Conservation (phyloP, 257 asterid genomes). For the Paraleonurus japonicus region DNA sequence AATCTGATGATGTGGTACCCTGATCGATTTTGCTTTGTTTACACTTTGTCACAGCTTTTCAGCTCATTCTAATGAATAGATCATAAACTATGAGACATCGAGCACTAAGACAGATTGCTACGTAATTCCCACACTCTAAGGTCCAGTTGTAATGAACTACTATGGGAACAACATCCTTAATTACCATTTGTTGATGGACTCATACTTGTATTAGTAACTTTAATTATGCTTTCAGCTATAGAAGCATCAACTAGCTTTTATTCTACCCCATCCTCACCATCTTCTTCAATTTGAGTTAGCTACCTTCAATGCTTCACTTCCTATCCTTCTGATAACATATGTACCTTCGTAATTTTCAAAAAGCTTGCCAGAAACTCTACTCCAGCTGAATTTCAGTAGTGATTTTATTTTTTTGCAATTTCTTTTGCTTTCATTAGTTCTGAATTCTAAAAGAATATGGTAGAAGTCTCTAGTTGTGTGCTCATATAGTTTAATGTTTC, state of each 20-base stretch:
- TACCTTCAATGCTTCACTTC: not conserved
- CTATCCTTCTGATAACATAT: not conserved
- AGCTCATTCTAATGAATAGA: not conserved
- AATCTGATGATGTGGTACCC: not conserved
- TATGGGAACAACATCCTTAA: constrained; percentile 9
- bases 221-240: not conserved
- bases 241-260: constrained; percentile 15
- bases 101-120: not conserved
- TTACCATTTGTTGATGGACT: not conserved
- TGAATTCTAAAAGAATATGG: not conserved
- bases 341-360: not conserved
- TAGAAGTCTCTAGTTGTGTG: constrained; percentile 12
- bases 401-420: constrained; percentile 8
- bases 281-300: not conserved
- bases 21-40: not conserved
- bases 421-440: constrained; percentile 14
- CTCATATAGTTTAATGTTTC: constrained; percentile 26
- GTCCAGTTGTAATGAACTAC: constrained; percentile 4
- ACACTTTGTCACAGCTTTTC: not conserved
- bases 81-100: constrained; percentile 2
- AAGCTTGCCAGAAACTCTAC: not conserved
- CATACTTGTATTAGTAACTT: not conserved
- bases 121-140: not conserved
- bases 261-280: not conserved
- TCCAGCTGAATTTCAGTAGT: not conserved